phyloP scores from a whole-genome alignment of 805 yeast species.

The Metschnikowia gelsemii region DNA sequence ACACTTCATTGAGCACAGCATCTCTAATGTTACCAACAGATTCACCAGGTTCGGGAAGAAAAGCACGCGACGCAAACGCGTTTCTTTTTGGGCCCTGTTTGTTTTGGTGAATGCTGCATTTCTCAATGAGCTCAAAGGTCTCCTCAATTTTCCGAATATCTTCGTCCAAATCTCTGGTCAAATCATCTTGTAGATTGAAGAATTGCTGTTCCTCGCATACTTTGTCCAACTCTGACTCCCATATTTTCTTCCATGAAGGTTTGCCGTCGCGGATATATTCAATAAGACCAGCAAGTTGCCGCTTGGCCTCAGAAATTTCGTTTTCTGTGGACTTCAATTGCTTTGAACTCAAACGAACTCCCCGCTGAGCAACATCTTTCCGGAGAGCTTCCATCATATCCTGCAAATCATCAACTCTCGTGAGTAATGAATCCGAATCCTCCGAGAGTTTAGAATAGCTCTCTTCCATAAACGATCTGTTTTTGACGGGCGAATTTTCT shows the following conservation, averaged over 20 bases:
- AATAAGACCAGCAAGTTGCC: conserved; percentile 53
- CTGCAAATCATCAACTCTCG: conserved; percentile 85
- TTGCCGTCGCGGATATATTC: conserved; percentile 66
- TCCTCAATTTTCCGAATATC: conserved; percentile 80
- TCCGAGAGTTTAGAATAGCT: conserved; percentile 72
- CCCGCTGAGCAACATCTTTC: conserved; percentile 88
- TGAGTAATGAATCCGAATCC: conserved; percentile 71
- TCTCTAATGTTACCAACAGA: conserved; percentile 61
- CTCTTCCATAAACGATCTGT: conserved; percentile 65
- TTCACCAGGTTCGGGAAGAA: conserved; percentile 62
- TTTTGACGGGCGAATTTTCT: conserved; percentile 32
- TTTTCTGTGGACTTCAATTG: conserved; percentile 65
- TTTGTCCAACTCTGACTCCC: conserved; percentile 88
- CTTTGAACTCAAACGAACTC: conserved; percentile 74
- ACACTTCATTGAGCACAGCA: conserved; percentile 79
- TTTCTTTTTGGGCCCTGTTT: conserved; percentile 52
- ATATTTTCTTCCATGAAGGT: conserved; percentile 82
- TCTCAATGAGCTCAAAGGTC: conserved; percentile 76
- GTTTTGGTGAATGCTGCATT: conserved; percentile 75
- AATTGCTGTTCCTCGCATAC: conserved; percentile 95
- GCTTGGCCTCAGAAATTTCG: conserved; percentile 61
- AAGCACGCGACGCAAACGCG: conserved; percentile 41
- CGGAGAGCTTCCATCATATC: conserved; percentile 87
- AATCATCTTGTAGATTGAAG: conserved; percentile 83
- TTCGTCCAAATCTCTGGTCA: conserved; percentile 72